Conservation (phyloP, 2,329 filamentous ascomycete species). For the Westerdykella aurantiaca region DNA sequence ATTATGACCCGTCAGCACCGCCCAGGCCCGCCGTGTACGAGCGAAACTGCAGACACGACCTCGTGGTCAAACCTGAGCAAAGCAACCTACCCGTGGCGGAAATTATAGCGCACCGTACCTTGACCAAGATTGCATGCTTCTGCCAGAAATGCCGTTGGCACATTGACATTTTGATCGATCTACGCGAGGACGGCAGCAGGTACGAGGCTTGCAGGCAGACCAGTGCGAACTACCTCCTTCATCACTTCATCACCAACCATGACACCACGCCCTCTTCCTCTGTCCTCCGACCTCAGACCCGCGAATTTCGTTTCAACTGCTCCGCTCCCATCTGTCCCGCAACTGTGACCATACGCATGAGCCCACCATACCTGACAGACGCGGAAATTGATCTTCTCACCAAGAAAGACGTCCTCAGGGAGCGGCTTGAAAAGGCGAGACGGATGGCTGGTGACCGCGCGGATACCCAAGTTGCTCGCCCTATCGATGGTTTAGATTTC, state of each 20-base stretch:
- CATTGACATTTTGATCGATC: constrained; percentile 53
- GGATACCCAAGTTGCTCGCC: constrained; percentile 46
- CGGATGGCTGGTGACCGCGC: constrained; percentile 50
- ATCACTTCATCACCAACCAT: constrained; percentile 49
- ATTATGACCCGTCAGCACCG: constrained; percentile 39
- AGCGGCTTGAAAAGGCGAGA: constrained; percentile 50
- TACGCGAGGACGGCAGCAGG: constrained; percentile 37
- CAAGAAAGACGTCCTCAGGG: constrained; percentile 47
- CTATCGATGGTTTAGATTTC: constrained; percentile 52
- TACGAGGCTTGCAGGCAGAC: constrained; percentile 40
- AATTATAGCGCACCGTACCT: constrained; percentile 33
- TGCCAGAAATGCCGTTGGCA: constrained; percentile 60
- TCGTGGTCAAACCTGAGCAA: constrained; percentile 53
- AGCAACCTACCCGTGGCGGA: constrained; percentile 43
- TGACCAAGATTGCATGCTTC: constrained; percentile 55
- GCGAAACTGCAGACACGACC: constrained; percentile 54
- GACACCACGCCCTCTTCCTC: background rate
- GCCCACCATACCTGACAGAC: constrained; percentile 47
- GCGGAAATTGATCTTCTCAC: constrained; percentile 49
- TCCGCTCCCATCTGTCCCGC: constrained; percentile 54
- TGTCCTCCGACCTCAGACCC: constrained; percentile 3
- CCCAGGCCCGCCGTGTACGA: constrained; percentile 32
- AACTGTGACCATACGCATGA: constrained; percentile 48
- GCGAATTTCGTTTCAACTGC: constrained; percentile 49
- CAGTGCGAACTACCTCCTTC: constrained; percentile 49